phyloP scores from a whole-genome alignment of 2,329 filamentous ascomycete species.

The Alternaria burnsii region DNA sequence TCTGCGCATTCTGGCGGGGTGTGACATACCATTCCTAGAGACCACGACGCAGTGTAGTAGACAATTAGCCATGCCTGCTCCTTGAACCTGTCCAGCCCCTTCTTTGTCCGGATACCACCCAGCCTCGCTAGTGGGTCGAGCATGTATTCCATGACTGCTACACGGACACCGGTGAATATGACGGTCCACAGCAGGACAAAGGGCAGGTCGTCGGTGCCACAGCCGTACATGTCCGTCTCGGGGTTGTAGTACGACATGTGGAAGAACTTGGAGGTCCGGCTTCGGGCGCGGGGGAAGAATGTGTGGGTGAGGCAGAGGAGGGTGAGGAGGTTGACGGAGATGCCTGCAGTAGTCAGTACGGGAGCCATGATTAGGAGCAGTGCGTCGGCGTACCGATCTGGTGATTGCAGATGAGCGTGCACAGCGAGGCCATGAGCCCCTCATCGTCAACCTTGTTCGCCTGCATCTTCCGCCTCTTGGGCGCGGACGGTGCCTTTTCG shows the following conservation, averaged over 20 bases:
- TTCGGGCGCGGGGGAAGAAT: constrained; percentile 80
- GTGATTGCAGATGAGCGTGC: constrained; percentile 77
- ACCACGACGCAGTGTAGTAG: constrained; percentile 85
- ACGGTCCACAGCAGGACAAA: constrained; percentile 81
- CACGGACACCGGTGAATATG: constrained; percentile 86
- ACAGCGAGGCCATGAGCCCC: constrained; percentile 67
- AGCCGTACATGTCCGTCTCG: constrained; percentile 72
- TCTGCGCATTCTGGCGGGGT: neutral
- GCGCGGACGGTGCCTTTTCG: constrained; percentile 18
- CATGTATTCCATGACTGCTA: constrained; percentile 85
- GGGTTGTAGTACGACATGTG: constrained; percentile 83
- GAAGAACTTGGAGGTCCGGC: constrained; percentile 87
- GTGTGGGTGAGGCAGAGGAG: constrained; percentile 83
- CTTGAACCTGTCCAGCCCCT: constrained; percentile 82
- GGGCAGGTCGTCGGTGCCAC: constrained; percentile 81
- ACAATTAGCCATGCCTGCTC: constrained; percentile 93
- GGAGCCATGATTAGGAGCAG: neutral
- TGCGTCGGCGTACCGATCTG: constrained; percentile 73
- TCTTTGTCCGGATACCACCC: constrained; percentile 77
- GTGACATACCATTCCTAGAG: constrained; percentile 75
- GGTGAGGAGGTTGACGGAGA: constrained; percentile 85
- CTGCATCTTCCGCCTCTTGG: constrained; percentile 28
- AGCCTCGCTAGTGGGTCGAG: constrained; percentile 78
- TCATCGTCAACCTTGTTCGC: constrained; percentile 68
- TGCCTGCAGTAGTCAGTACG: constrained; percentile 61